Percentiles rank a stretch among this genome's conserved stretches.
Evolutionary conservation across 805 yeast genomes (phyloP).

Genomic region (Lipomyces chichibuensis): DNA sequence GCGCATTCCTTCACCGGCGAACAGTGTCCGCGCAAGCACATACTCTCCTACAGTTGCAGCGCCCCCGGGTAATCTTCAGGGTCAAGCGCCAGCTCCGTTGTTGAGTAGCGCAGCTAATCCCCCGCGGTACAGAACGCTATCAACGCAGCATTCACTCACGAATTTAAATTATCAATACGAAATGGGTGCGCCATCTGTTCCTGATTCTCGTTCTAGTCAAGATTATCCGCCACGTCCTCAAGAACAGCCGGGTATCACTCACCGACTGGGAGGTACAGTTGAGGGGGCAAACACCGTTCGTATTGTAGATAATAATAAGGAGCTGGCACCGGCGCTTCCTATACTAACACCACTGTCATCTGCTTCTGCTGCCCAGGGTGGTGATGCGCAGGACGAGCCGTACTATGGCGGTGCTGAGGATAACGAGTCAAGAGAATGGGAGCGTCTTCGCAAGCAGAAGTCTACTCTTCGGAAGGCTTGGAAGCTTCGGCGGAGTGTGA

Average conservation of each 20-base stretch:
- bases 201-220: not conserved
- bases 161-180: constrained; percentile 4
- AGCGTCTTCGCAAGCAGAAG: constrained; percentile 6
- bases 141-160: constrained; percentile 17
- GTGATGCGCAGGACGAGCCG: not conserved
- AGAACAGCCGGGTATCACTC: not conserved
- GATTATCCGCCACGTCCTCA: not conserved
- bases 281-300: not conserved
- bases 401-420: not conserved
- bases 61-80: not conserved
- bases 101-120: constrained; percentile 10
- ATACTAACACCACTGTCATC: not conserved
- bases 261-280: not conserved
- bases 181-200: not conserved
- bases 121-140: constrained; percentile 23
- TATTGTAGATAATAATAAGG: not conserved
- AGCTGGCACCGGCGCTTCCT: not conserved
- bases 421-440: constrained; percentile 19
- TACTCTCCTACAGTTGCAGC: not conserved
- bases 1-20: constrained; percentile 1
- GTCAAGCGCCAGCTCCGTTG: not conserved
- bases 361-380: not conserved
- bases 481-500: constrained; percentile 9
- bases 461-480: constrained; percentile 16
- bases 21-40: constrained; percentile 4